A percentile compares a stretch with the other conserved stretches of the same genome.
These are phyloP conservation scores for Ceratocystis cubensis DNA, from an alignment of 2,329 filamentous ascomycete genomes.

Conservation along the genomic window DNA sequence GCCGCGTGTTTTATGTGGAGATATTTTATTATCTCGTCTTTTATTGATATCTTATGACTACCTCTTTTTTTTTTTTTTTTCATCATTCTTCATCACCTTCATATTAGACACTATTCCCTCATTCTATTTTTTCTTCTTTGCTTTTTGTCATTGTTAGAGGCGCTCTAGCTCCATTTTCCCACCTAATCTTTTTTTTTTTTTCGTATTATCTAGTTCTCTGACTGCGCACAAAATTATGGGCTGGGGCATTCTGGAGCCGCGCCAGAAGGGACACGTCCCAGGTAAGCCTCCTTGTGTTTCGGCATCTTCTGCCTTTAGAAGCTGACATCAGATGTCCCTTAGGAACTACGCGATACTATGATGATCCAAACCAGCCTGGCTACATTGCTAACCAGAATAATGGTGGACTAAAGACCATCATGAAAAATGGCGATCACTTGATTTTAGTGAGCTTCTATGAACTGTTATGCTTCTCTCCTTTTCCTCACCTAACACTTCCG, in stretches of 20 bases:
- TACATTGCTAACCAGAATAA: conserved; percentile 31
- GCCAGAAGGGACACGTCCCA: conserved; percentile 55
- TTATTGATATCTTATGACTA: background rate
- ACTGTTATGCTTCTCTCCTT: background rate
- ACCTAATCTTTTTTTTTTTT: background rate
- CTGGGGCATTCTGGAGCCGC: conserved; percentile 61
- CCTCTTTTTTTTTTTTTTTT: conserved; percentile 1
- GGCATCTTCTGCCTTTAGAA: conserved; percentile 17
- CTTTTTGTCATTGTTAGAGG: background rate
- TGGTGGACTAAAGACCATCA: conserved; percentile 54
- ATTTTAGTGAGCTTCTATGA: conserved; percentile 49
- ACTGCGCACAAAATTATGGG: conserved; percentile 27
- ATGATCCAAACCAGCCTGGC: conserved; percentile 42
- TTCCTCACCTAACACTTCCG: background rate
- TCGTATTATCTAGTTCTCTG: background rate
- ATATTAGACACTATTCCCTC: conserved; percentile 1
- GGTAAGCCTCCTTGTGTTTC: conserved; percentile 36
- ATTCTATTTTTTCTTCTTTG: conserved; percentile 1
- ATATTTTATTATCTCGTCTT: conserved; percentile 13
- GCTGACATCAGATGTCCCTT: background rate
- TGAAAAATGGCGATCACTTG: conserved; percentile 51
- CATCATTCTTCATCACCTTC: background rate
- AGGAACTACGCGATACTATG: conserved; percentile 54
- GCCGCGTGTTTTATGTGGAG: background rate
- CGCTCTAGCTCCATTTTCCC: background rate